Conservation (phyloP, 331 rosid genomes). For the Quercus phellos region DNA sequence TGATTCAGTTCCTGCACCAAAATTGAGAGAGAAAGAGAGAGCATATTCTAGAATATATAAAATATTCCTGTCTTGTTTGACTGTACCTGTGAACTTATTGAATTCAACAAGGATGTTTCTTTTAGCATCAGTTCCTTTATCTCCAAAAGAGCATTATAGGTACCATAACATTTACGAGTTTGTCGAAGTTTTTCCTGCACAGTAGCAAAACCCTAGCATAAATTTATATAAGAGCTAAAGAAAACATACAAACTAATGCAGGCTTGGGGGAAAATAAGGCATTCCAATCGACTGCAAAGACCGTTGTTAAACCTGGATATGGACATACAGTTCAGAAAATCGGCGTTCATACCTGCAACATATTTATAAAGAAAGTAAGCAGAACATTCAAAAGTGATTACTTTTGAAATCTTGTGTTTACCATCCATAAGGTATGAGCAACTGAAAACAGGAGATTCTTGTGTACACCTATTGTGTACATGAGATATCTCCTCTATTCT, state of each 20-base stretch:
- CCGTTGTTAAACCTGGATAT: constrained; percentile 57
- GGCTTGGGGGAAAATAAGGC: not conserved
- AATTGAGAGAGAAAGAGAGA: not conserved
- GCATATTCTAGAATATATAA: not conserved
- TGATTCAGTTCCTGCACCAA: not conserved
- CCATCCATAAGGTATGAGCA: not conserved
- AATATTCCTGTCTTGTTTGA: not conserved
- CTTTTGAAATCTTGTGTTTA: not conserved
- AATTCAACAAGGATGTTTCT: constrained; percentile 84
- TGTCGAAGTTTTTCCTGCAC: constrained; percentile 69
- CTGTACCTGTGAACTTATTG: constrained; percentile 77
- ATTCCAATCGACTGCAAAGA: not conserved
- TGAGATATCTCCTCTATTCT: too few species aligned
- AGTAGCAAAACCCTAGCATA: constrained; percentile 10
- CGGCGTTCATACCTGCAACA: constrained; percentile 63
- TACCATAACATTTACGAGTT: constrained; percentile 74
- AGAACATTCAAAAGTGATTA: not conserved
- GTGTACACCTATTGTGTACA: too few species aligned
- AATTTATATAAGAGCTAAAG: constrained; percentile 6
- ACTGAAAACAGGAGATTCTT: not conserved
- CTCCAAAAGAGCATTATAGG: constrained; percentile 87
- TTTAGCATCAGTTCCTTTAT: constrained; percentile 82
- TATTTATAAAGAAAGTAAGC: not conserved
- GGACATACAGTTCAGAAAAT: constrained; percentile 66
- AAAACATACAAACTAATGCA: not conserved